A percentile compares a stretch with the other conserved stretches of the same genome.
These are phyloP conservation scores for Kodamaea restingae DNA, from an alignment of 805 yeast genomes.

Conservation along the genomic window DNA sequence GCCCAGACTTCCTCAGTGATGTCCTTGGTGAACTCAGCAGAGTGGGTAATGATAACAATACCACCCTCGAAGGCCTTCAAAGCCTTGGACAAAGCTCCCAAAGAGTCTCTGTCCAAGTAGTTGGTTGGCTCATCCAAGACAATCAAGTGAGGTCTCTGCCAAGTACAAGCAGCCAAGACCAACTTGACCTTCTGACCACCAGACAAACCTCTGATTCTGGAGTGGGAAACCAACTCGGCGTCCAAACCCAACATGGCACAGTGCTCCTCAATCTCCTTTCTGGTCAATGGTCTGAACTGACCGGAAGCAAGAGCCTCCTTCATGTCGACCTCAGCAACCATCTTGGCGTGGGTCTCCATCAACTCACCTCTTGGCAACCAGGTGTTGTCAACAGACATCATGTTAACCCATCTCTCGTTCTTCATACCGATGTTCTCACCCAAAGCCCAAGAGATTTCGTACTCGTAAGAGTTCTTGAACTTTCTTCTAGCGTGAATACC, in stretches of 20 bases:
- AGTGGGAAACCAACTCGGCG: slow-evolving; percentile 98
- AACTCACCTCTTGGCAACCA: slow-evolving; percentile 99
- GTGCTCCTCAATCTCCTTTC: slow-evolving; percentile 99
- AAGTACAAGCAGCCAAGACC: slow-evolving; percentile 99
- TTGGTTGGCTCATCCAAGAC: slow-evolving; percentile 99
- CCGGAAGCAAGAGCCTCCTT: slow-evolving; percentile 99
- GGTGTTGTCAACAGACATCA: slow-evolving; percentile 99
- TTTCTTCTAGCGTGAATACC: slow-evolving; percentile 96
- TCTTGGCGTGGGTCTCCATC: slow-evolving; percentile 92
- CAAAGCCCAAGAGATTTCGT: slow-evolving; percentile 94
- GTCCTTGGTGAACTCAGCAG: slow-evolving; percentile 99
- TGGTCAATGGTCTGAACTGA: slow-evolving; percentile 99
- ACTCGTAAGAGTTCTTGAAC: slow-evolving; percentile 99
- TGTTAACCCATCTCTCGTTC: slow-evolving; percentile 98
- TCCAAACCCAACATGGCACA: slow-evolving; percentile 98
- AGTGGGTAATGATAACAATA: slow-evolving; percentile 98
- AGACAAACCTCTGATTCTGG: slow-evolving; percentile 99
- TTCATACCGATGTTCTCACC: slow-evolving; percentile 99
- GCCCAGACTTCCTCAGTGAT: slow-evolving; percentile 99
- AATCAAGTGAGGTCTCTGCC: slow-evolving; percentile 99
- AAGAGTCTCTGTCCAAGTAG: slow-evolving; percentile 98
- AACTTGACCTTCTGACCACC: slow-evolving; percentile 99
- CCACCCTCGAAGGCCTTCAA: slow-evolving; percentile 99
- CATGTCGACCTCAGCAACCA: slow-evolving; percentile 99
- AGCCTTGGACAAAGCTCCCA: slow-evolving; percentile 99